Evolutionary conservation across 208 protist species (phyloP).

Genomic region (Wallacemonas rigidus): DNA sequence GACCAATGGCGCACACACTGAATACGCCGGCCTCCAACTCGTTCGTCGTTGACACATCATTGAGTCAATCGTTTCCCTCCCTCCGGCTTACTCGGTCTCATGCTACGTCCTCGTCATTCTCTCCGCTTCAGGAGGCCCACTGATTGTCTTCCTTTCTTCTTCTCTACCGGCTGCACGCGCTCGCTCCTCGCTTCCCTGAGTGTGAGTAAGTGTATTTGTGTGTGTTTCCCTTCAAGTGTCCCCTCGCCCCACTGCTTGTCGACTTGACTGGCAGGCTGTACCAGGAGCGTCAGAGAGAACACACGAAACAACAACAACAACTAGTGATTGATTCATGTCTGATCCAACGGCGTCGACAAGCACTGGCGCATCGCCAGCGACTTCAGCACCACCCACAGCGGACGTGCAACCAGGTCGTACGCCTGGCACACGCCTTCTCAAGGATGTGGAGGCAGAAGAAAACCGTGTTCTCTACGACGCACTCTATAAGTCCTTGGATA

Average conservation of each 20-base stretch:
- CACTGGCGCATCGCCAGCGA: not conserved
- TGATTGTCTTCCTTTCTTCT: not conserved
- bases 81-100: too few species aligned
- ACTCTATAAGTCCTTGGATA: conserved; percentile 64
- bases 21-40: too few species aligned
- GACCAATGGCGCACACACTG: too few species aligned
- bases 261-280: too few species aligned
- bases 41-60: too few species aligned
- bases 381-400: not conserved
- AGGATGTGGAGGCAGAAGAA: conserved; percentile 67
- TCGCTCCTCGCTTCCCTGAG: not conserved
- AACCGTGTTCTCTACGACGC: conserved; percentile 57
- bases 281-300: too few species aligned
- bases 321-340: not conserved
- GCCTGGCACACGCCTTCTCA: conserved; percentile 44
- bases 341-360: not conserved
- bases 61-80: too few species aligned
- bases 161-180: not conserved
- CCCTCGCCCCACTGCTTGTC: too few species aligned
- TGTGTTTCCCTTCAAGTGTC: too few species aligned
- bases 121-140: not conserved
- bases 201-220: not conserved
- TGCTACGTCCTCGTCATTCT: not conserved
- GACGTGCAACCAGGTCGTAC: not conserved
- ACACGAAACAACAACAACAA: not conserved